Base-by-base conservation (phyloP, 2,329 filamentous ascomycete genomes). In the Colletotrichum kahawae region DNA sequence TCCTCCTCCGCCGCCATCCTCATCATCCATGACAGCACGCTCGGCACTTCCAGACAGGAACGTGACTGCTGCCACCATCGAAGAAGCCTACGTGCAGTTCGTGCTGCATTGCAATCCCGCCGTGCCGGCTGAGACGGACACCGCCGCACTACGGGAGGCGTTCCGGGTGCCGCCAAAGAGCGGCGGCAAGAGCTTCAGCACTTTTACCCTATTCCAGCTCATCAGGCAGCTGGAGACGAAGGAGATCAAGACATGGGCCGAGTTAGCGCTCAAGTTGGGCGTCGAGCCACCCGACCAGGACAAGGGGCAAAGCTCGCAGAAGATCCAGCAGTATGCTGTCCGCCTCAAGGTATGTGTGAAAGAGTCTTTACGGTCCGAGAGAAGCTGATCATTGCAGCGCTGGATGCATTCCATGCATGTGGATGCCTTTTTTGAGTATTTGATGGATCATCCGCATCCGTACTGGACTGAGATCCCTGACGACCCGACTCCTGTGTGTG, bases 381-480 rank as follows among this genome's bases (percentile, higher is more conserved):
- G 12, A 8, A 16, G 48, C 70, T 77, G 71, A 78, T 51, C 13
- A 5, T 60, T 62, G 51, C 79, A 95, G 94, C 93, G 96, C 81
- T 98, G 96, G 96, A 97, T 98, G 95, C 95, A 95, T 82, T 96
- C 95, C 7, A 96, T 98, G 94, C 96, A 98, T 82, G 92, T 98
- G 67, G 95, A 98, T 87, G 94, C 95, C 13, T 98, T 98, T 82
- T 98, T 98, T 80, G 95, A 98, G 82, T 98, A 95, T 82, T 91
- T 97, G 24, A 89, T 96, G 77, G 92, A 92, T 64, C 95, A 95
- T 77, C 87, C 90, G 31, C 95, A 97, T 83, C 85, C 91, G 1
- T 98, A 98, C 83, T 98, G 93, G 87, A 92, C 90, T 18, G 91
- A 95, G 43, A 90, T 98, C 29, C 95, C 95, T 0, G 86, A 89